Evolutionary conservation across 179 eudicot genomes (phyloP), one percentile per base, ranked within the genome.

Genomic region (Heliamphora pulchella): DNA sequence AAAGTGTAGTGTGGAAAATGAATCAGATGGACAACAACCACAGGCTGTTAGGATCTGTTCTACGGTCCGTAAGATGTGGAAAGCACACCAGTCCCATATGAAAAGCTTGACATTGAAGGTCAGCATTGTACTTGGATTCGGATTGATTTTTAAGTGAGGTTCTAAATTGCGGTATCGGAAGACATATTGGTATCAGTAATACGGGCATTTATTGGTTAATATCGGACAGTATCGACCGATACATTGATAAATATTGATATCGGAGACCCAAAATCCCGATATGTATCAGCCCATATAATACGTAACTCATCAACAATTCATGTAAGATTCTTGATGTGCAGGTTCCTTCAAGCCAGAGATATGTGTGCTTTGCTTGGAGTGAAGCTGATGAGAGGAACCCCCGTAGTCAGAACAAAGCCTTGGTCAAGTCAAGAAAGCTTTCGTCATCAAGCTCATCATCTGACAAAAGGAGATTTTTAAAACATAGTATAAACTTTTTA

Each of bases 331-430:
- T 85, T 13, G 59, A 2, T 82, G 48, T 80, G 76, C 89, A 96
- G 99, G 96, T 94, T 77, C 96, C 96, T 82, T 90, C 99, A 78
- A 96, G 96, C 85, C 99, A 91, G 89, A 88, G 92, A 83, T 78
- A 83, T 70, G 94, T 88, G 70, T 82, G 81, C 78, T 89, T 90
- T 81, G 86, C 97, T 75, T 86, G 93, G 93, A 88, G 80, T 81
- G 96, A 90, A 77, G 81, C 86, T 80, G 94, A 89, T 74, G 79
- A 80, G 62, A 84, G 87, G 77, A 90, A 87, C 75, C 55, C 83
- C 48, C 88, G 73, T 64, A 80, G 64, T 71, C 94, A 82, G 75
- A 86, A 62, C 65, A 91, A 86, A 86, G 83, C 89, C 53, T 83
- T 86, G 69, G 74, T 90, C 76, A 89, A 83, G 84, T 89, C 98